Percentiles rank a stretch among this genome's conserved stretches.
Conservation (phyloP, 176 grass and related monocot genomes). For the Aegilops tauschii region DNA sequence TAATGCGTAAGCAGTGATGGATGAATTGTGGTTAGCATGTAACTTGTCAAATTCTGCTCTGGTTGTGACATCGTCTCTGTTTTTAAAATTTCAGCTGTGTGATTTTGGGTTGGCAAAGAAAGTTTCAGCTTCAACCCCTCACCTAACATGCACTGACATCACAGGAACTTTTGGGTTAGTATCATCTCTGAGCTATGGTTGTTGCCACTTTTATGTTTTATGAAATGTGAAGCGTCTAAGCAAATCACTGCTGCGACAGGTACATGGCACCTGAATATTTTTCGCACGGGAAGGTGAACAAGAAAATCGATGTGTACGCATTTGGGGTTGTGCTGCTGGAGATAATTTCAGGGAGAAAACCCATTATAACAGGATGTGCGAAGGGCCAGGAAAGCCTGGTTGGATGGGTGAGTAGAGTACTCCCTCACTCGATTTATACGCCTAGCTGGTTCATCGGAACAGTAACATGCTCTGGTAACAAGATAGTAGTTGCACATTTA, state of each 20-base stretch:
- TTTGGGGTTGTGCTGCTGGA: conserved; percentile 90
- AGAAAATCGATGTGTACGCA: conserved; percentile 97
- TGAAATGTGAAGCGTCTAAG: conserved; percentile 30
- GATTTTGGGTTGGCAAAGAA: conserved; percentile 97
- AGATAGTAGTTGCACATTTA: not conserved
- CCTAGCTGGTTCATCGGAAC: not conserved
- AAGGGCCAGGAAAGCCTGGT: conserved; percentile 90
- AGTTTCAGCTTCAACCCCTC: conserved; percentile 58
- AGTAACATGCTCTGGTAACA: not conserved
- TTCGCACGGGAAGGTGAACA: conserved; percentile 74
- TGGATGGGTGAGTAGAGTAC: conserved; percentile 79
- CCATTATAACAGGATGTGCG: conserved; percentile 62
- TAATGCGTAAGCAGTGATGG: conserved; percentile 9
- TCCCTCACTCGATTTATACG: not conserved
- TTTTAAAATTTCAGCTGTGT: conserved; percentile 66
- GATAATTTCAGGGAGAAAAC: conserved; percentile 89
- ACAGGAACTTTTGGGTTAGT: conserved; percentile 94
- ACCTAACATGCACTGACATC: conserved; percentile 80
- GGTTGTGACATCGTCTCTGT: conserved; percentile 28
- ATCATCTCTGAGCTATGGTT: not conserved
- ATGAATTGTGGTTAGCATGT: not conserved
- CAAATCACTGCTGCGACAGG: conserved; percentile 43
- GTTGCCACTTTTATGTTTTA: not conserved
- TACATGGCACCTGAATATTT: conserved; percentile 97
- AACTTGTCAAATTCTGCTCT: conserved; percentile 5